Conservation (phyloP, 169 alveolate species). For the Eimeria brunetti region DNA sequence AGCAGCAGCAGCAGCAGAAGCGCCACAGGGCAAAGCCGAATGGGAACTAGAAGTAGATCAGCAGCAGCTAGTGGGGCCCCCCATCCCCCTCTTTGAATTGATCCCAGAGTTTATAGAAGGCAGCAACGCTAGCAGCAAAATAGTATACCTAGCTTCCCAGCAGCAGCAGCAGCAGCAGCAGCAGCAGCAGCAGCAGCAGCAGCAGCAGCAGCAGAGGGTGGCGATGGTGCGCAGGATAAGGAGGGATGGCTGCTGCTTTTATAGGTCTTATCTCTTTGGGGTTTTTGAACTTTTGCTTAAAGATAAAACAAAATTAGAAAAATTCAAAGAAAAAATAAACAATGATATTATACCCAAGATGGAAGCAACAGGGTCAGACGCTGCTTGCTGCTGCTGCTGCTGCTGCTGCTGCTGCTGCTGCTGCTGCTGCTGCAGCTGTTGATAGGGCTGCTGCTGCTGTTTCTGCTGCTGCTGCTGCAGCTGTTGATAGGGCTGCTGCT, state of each 20-base stretch:
- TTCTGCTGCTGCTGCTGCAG: no score
- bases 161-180: constrained; percentile 56
- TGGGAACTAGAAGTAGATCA: constrained; percentile 17
- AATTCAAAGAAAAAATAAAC: not conserved
- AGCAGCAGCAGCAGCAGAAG: constrained; percentile 5
- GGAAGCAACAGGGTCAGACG: not conserved
- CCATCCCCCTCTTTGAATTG: not conserved
- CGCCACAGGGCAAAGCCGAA: not conserved
- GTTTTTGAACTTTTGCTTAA: constrained; percentile 25
- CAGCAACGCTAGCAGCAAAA: constrained; percentile 16
- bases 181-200: constrained; percentile 57
- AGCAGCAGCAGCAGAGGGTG: constrained; percentile 41
- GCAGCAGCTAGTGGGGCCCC: constrained; percentile 36
- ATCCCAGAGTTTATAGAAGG: constrained; percentile 42
- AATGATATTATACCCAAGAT: not conserved
- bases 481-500: no score
- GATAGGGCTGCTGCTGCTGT: not conserved
- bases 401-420: constrained; percentile 18
- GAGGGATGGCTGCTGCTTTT: constrained; percentile 81
- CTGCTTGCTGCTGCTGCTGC: constrained; percentile 13
- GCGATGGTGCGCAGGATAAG: constrained; percentile 55
- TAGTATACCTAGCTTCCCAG: not conserved
- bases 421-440: not conserved
- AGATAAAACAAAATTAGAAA: not conserved
- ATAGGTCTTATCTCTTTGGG: constrained; percentile 75